Conservation (phyloP, 2,329 filamentous ascomycete genomes). For the Rhynchosporium graminicola region DNA sequence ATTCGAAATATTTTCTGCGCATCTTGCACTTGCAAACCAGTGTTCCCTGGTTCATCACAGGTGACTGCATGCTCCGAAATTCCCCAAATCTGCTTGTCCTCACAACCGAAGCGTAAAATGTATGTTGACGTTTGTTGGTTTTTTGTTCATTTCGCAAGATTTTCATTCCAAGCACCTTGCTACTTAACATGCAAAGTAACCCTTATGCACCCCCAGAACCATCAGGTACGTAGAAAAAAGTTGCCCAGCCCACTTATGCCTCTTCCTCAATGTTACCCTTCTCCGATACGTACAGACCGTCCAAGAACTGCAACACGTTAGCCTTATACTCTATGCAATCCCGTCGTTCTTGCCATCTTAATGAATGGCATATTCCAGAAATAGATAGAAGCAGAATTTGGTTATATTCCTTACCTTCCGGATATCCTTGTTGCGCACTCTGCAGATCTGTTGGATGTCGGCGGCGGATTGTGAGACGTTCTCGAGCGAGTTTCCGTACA, state of each 20-base stretch:
- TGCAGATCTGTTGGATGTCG: slow-evolving; percentile 99
- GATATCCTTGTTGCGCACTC: slow-evolving; percentile 99
- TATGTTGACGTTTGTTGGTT: slow-evolving; percentile 10
- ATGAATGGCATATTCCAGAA: background rate
- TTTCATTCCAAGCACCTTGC: slow-evolving; percentile 40
- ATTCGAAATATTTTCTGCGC: background rate
- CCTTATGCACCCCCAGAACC: slow-evolving; percentile 36
- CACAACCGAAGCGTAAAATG: background rate
- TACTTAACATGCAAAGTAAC: slow-evolving; percentile 41
- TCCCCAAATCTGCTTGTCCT: background rate
- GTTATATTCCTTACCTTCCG: slow-evolving; percentile 70
- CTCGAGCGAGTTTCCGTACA: slow-evolving; percentile 94
- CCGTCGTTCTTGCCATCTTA: no score
- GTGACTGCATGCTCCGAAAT: background rate
- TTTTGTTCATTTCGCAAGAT: slow-evolving; percentile 36
- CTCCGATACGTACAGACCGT: slow-evolving; percentile 99
- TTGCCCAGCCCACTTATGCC: slow-evolving; percentile 27
- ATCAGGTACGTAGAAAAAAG: slow-evolving; percentile 35
- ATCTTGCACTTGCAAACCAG: background rate
- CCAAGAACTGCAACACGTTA: slow-evolving; percentile 74
- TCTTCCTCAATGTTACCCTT: slow-evolving; percentile 88
- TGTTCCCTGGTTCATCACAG: no score
- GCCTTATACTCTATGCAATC: background rate
- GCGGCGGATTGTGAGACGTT: slow-evolving; percentile 96
- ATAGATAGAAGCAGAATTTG: background rate